Evolutionary conservation across 83 land plant species (phyloP).

Genomic region (Diphasiastrum complanatum): DNA sequence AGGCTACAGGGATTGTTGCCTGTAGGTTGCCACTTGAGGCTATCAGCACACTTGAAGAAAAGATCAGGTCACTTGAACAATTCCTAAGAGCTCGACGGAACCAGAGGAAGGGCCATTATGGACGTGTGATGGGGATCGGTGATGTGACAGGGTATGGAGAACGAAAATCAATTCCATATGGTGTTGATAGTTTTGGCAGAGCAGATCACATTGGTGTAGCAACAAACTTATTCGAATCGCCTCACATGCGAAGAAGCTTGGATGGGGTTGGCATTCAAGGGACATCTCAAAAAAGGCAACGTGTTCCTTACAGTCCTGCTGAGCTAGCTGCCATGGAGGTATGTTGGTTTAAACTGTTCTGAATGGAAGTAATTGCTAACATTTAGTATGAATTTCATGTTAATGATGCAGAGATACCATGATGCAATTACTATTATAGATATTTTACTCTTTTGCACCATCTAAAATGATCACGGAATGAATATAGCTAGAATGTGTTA

Average conservation of each 20-base stretch:
- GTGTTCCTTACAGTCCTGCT: conserved; percentile 72
- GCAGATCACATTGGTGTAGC: conserved; percentile 14
- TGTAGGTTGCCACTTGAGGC: conserved; percentile 66
- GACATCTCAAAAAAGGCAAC: conserved; percentile 58
- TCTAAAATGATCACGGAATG: no score
- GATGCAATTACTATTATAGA: not conserved
- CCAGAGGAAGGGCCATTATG: conserved; percentile 87
- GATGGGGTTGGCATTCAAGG: conserved; percentile 35
- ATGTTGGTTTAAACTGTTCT: not conserved
- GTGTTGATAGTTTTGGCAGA: conserved; percentile 16
- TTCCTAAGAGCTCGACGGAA: conserved; percentile 73
- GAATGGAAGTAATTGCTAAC: no score
- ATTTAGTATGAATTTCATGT: no score
- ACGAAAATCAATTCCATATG: conserved; percentile 19
- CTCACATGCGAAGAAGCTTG: conserved; percentile 24
- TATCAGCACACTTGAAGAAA: conserved; percentile 75
- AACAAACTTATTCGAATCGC: conserved; percentile 46
- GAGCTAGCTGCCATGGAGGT: conserved; percentile 99
- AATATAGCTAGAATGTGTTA: no score
- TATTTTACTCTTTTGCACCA: no score
- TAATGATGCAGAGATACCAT: no score
- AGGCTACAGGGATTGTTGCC: conserved; percentile 40
- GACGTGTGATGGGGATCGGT: conserved; percentile 81
- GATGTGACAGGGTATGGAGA: conserved; percentile 61
- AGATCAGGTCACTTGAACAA: conserved; percentile 74